A percentile compares a stretch with the other conserved stretches of the same genome.
Conservation (phyloP, 1,284 basidiomycete genomes). For the Cryptococcus sp. region DNA sequence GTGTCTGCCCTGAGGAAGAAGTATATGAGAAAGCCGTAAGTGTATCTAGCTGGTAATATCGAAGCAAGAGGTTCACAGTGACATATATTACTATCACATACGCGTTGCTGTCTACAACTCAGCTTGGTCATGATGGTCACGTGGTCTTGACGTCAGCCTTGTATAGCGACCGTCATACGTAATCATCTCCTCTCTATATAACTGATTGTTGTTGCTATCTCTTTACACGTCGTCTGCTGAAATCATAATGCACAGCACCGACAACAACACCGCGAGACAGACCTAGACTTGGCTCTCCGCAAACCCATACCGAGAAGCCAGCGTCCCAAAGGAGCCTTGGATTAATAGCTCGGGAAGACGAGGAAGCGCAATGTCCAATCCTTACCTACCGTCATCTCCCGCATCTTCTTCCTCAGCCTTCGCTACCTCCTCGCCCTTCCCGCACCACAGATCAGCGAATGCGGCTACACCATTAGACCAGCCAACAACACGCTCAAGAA, state of each 20-base stretch:
- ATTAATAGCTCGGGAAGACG: no score
- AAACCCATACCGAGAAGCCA: no score
- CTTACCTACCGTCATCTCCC: constrained; percentile 19
- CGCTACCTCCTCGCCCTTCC: constrained; percentile 6
- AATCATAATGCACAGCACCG: no score
- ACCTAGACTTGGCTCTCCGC: no score
- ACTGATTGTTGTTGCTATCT: background rate
- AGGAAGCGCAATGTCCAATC: constrained; percentile 16
- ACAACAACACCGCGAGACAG: no score
- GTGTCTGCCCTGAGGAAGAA: background rate
- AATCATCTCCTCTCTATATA: background rate
- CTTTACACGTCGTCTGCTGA: background rate
- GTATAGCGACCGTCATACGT: background rate
- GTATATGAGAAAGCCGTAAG: background rate
- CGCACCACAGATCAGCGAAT: constrained; percentile 3
- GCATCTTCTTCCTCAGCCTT: constrained; percentile 14
- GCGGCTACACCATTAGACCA: constrained; percentile 8
- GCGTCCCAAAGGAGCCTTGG: no score
- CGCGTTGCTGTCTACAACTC: background rate
- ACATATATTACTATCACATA: background rate
- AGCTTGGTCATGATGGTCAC: background rate
- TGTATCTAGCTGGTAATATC: background rate
- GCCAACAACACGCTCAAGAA: constrained; percentile 74
- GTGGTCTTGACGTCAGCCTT: constrained; percentile 7
- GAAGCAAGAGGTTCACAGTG: constrained; percentile 1